These are phyloP conservation scores for Fragilaria radians DNA, from an alignment of 108 stramenopile species.

Conservation along the genomic window DNA sequence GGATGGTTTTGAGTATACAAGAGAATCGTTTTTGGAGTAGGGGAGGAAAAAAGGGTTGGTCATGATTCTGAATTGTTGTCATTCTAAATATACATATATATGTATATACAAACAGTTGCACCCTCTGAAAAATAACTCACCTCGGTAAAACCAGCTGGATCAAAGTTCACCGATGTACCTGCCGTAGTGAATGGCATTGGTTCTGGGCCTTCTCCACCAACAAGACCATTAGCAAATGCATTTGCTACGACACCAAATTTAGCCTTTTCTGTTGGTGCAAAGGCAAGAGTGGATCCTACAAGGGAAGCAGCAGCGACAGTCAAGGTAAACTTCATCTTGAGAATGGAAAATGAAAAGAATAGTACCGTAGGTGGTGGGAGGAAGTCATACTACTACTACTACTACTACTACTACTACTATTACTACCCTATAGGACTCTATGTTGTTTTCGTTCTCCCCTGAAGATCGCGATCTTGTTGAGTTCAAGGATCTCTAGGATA, in stretches of 20 bases:
- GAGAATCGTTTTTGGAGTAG: too few relatives aligned
- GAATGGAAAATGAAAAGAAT: background rate
- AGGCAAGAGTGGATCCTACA: conserved; percentile 35
- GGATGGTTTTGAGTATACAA: too few relatives aligned
- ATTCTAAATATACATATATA: too few relatives aligned
- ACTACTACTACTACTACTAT: too few relatives aligned
- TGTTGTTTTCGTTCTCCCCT: too few relatives aligned
- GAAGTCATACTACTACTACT: too few relatives aligned
- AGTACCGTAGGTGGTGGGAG: background rate
- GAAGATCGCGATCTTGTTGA: too few relatives aligned
- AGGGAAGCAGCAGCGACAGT: conserved; percentile 2
- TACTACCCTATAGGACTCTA: too few relatives aligned
- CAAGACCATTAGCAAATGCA: conserved; percentile 44
- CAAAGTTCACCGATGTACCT: conserved; percentile 42
- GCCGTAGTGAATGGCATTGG: conserved; percentile 45
- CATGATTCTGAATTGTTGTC: too few relatives aligned
- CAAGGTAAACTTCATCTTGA: conserved; percentile 2
- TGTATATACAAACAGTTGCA: too few relatives aligned
- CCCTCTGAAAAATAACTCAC: conserved; percentile 30
- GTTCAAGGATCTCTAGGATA: too few relatives aligned
- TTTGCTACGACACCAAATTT: conserved; percentile 15
- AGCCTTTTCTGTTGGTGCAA: conserved; percentile 28
- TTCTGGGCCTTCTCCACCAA: conserved; percentile 53
- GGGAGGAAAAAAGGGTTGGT: too few relatives aligned
- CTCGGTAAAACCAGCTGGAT: conserved; percentile 67